These are phyloP conservation scores for Lactuca saligna DNA, from an alignment of 129 eudicot genomes.

Conservation along the genomic window DNA sequence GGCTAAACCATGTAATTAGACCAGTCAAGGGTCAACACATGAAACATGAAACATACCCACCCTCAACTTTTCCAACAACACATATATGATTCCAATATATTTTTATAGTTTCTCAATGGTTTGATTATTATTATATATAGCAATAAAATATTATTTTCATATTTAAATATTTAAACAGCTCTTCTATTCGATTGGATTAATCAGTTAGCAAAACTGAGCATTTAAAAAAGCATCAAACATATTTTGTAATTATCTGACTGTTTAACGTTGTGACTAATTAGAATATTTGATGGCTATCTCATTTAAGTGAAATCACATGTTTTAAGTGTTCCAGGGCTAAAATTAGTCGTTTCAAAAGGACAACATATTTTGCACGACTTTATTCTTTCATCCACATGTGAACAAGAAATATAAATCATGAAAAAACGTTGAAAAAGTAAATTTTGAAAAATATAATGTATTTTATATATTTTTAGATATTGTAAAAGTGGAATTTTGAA, in stretches of 20 bases:
- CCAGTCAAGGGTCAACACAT: slow-evolving; percentile 31
- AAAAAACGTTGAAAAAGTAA: not conserved
- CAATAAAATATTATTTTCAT: slow-evolving; percentile 4
- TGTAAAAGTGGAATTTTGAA: not conserved
- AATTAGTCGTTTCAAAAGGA: slow-evolving; percentile 16
- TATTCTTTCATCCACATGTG: slow-evolving; percentile 6
- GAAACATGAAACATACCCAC: not conserved
- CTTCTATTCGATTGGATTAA: not conserved
- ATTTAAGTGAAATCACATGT: slow-evolving; percentile 17
- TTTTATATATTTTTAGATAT: not conserved
- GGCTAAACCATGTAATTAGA: slow-evolving; percentile 21
- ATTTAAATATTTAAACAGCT: not conserved
- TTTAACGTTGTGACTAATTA: not conserved
- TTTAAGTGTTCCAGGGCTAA: slow-evolving; percentile 8
- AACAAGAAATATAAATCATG: not conserved
- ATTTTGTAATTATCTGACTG: not conserved
- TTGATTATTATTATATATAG: slow-evolving; percentile 9
- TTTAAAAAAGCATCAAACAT: not conserved
- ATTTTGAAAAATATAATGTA: not conserved
- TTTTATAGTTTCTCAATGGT: slow-evolving; percentile 16
- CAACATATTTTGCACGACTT: slow-evolving; percentile 7
- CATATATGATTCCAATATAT: slow-evolving; percentile 2
- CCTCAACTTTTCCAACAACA: not conserved
- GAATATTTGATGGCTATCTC: not conserved
- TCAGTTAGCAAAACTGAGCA: not conserved